These are phyloP conservation scores for Sphaerostilbella broomeana DNA, from an alignment of 2,329 filamentous ascomycete species.

Conservation along the genomic window DNA sequence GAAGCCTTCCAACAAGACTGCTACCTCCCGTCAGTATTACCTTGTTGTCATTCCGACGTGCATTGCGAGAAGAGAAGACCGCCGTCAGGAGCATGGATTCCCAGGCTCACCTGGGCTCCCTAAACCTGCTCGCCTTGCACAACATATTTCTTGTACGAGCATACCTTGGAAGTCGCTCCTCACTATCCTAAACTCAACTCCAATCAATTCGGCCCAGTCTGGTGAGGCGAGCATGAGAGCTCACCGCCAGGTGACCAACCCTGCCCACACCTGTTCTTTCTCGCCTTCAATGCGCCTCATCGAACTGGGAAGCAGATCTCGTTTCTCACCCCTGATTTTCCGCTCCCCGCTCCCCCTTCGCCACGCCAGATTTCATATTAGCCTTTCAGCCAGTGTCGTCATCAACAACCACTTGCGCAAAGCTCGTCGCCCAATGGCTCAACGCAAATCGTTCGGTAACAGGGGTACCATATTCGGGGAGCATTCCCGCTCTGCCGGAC, in stretches of 20 bases:
- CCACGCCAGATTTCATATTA: constrained; percentile 7
- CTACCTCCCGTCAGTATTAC: no score
- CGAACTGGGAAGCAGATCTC: constrained; percentile 13
- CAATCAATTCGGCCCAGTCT: no score
- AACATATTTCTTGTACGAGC: no score
- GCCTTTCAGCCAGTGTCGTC: constrained; percentile 13
- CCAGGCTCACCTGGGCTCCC: no score
- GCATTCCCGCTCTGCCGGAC: constrained; percentile 7
- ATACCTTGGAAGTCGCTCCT: no score
- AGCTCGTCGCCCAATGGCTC: constrained; percentile 10
- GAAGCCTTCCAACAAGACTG: no score
- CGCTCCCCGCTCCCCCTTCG: neutral
- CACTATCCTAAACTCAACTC: no score
- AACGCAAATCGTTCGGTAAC: constrained; percentile 7
- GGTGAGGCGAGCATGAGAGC: no score
- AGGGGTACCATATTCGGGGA: constrained; percentile 10
- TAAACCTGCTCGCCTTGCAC: no score
- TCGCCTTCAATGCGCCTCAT: constrained; percentile 11
- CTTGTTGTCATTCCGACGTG: no score
- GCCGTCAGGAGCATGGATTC: no score
- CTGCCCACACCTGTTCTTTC: neutral
- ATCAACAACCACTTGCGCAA: constrained; percentile 6
- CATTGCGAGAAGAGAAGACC: no score
- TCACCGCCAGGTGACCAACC: constrained; percentile 11
- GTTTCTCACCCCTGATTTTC: constrained; percentile 4